Evolutionary conservation across 495 filamentous ascomycete genomes (phyloP).

Genomic region (Amphirosellinia nigrospora): DNA sequence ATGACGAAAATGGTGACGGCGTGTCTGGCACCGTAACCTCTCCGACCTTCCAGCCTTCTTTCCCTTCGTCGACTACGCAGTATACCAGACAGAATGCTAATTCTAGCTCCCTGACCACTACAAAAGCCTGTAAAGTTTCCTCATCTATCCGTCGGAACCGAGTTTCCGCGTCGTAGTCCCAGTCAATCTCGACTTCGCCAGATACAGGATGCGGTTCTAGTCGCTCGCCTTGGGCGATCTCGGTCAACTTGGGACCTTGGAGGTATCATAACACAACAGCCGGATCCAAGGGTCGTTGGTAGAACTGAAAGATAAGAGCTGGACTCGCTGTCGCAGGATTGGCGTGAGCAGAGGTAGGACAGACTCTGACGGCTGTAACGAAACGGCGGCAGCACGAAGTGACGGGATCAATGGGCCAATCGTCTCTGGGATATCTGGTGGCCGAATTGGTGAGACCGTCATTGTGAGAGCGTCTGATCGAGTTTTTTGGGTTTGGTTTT

Average conservation of each 20-base stretch:
- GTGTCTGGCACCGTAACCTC: slow-evolving; percentile 71
- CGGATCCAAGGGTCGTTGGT: slow-evolving; percentile 82
- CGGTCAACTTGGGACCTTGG: slow-evolving; percentile 69
- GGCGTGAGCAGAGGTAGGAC: slow-evolving; percentile 86
- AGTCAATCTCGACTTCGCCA: slow-evolving; percentile 82
- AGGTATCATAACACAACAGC: slow-evolving; percentile 82
- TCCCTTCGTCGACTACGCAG: slow-evolving; percentile 66
- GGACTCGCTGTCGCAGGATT: slow-evolving; percentile 86
- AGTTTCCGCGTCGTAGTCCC: slow-evolving; percentile 64
- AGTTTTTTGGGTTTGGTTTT: no score
- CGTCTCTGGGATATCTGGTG: slow-evolving; percentile 68
- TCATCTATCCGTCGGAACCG: slow-evolving; percentile 79
- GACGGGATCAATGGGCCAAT: slow-evolving; percentile 82
- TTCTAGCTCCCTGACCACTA: slow-evolving; percentile 60
- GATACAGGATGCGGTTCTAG: slow-evolving; percentile 92
- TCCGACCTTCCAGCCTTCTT: slow-evolving; percentile 81
- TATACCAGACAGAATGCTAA: slow-evolving; percentile 60
- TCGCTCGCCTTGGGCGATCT: slow-evolving; percentile 66
- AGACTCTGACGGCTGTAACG: slow-evolving; percentile 74
- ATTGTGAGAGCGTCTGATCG: slow-evolving; percentile 25
- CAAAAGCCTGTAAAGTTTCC: slow-evolving; percentile 80
- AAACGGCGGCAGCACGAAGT: slow-evolving; percentile 82
- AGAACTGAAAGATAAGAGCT: slow-evolving; percentile 68
- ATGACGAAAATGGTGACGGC: slow-evolving; percentile 46
- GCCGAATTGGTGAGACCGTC: slow-evolving; percentile 55